These are phyloP conservation scores for Grammothele lineata DNA, from an alignment of 768 basidiomycete species.

Conservation along the genomic window DNA sequence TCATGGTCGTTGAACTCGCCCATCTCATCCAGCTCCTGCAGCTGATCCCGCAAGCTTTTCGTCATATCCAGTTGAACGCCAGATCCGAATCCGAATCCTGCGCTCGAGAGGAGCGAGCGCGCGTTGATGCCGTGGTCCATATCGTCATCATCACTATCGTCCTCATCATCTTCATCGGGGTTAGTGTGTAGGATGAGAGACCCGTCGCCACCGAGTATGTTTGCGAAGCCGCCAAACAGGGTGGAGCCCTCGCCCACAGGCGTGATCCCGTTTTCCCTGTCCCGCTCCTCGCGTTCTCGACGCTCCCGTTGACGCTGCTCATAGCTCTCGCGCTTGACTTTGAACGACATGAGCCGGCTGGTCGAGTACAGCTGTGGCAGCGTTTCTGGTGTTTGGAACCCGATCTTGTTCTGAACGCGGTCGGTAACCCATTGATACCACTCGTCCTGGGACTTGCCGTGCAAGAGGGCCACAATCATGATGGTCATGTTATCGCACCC, in stretches of 20 bases:
- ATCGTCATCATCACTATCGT: conserved; percentile 57
- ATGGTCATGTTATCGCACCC: conserved; percentile 99
- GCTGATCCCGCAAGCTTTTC: conserved; percentile 51
- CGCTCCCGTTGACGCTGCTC: conserved; percentile 39
- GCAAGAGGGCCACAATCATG: conserved; percentile 81
- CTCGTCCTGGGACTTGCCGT: conserved; percentile 83
- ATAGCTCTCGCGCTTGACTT: conserved; percentile 54
- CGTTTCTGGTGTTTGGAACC: conserved; percentile 71
- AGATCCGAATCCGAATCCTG: conserved; percentile 38
- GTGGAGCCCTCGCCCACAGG: conserved; percentile 10
- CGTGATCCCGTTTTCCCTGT: conserved; percentile 2
- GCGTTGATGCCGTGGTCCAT: conserved; percentile 40
- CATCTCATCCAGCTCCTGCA: conserved; percentile 63
- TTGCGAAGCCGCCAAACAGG: conserved; percentile 44
- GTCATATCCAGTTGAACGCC: conserved; percentile 39
- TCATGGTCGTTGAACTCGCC: conserved; percentile 29
- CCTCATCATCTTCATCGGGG: conserved; percentile 47
- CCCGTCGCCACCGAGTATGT: conserved; percentile 51
- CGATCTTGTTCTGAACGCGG: conserved; percentile 71
- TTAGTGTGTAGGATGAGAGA: conserved; percentile 10
- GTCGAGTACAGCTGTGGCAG: conserved; percentile 75
- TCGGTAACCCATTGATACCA: conserved; percentile 91
- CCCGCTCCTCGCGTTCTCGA: conserved; percentile 14
- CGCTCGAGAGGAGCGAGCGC: conserved; percentile 47
- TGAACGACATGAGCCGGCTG: conserved; percentile 59